Conservation (phyloP, 2,329 filamentous ascomycete species). For the Myriosclerotinia duriaeana region DNA sequence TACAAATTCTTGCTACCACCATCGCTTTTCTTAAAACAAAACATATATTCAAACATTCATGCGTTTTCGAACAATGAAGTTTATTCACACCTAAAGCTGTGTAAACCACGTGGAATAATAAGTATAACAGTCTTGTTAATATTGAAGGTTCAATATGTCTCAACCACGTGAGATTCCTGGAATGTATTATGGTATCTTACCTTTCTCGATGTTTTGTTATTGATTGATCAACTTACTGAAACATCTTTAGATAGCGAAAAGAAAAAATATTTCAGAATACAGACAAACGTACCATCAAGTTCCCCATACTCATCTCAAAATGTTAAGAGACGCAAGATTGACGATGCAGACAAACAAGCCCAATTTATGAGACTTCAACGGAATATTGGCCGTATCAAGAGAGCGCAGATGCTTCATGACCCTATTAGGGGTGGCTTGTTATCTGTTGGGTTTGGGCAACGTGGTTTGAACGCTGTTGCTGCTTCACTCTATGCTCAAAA, state of each 20-base stretch:
- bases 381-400: constrained; percentile 30
- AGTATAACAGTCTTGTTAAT: neutral
- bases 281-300: constrained; percentile 49
- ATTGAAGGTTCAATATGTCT: constrained; percentile 6
- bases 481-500: constrained; percentile 15
- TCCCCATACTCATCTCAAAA: constrained; percentile 57
- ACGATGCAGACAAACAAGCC: constrained; percentile 41
- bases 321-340: constrained; percentile 55
- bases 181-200: constrained; percentile 52
- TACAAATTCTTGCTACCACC: neutral
- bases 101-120: neutral
- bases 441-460: constrained; percentile 29
- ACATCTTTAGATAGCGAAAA: constrained; percentile 51
- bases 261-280: constrained; percentile 67
- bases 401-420: constrained; percentile 27
- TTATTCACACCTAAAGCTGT: neutral
- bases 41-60: neutral
- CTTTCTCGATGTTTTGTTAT: neutral
- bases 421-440: constrained; percentile 32
- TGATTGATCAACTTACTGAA: neutral
- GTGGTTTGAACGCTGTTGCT: constrained; percentile 19
- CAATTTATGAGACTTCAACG: constrained; percentile 23
- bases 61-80: neutral
- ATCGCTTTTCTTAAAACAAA: neutral
- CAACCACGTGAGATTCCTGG: constrained; percentile 47